Evolutionary conservation across 371 early-diverging fungal genomes (phyloP).

Genomic region (Gilbertella persicaria): DNA sequence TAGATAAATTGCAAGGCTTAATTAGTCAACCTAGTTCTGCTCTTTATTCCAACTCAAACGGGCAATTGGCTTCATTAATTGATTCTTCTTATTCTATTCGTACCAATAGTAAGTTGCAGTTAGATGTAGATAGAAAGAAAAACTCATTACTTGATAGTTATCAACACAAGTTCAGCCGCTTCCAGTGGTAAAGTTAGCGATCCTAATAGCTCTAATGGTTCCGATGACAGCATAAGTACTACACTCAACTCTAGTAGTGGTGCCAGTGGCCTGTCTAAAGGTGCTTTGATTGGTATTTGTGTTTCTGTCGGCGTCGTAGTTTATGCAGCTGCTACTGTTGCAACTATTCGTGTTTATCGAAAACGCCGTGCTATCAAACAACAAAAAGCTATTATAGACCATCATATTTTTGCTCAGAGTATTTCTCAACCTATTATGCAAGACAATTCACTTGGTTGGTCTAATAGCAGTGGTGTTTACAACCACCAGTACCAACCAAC

Average conservation of each 20-base stretch:
- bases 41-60: conserved; percentile 38
- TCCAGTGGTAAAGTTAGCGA: neutral
- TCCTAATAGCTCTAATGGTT: neutral
- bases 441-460: conserved; percentile 30
- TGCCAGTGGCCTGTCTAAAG: conserved; percentile 34
- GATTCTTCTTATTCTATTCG: conserved; percentile 35
- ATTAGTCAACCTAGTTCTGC: conserved; percentile 24
- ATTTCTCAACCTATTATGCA: conserved; percentile 37
- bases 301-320: conserved; percentile 43
- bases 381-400: conserved; percentile 34
- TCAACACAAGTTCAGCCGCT: neutral
- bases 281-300: conserved; percentile 44
- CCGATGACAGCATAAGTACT: neutral
- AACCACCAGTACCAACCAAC: conserved; percentile 2
- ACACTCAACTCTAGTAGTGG: neutral
- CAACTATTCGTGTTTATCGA: conserved; percentile 35
- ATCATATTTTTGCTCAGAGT: conserved; percentile 42
- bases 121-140: neutral
- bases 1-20: conserved; percentile 24
- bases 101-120: conserved; percentile 3
- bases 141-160: neutral
- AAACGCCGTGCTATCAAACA: conserved; percentile 27
- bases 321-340: conserved; percentile 46
- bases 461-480: conserved; percentile 2
- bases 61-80: conserved; percentile 41